Percentiles rank a stretch among this genome's conserved stretches.
These are phyloP conservation scores for Fusarium sp. DNA, from an alignment of 2,329 filamentous ascomycete genomes.

Conservation along the genomic window DNA sequence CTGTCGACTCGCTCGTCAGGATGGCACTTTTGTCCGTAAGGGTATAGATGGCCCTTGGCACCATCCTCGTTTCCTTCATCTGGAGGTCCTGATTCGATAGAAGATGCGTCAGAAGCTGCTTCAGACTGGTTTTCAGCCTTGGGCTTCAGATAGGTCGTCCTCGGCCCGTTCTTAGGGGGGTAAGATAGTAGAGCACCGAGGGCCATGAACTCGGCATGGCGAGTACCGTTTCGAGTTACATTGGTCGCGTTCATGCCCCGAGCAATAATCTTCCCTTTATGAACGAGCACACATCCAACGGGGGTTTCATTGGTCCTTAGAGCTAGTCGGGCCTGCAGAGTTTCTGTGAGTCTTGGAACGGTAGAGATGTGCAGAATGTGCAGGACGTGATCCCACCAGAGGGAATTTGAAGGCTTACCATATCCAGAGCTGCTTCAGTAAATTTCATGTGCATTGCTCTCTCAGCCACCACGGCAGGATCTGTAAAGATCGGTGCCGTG, in stretches of 20 bases:
- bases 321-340: slow-evolving; percentile 79
- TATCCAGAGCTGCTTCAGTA: slow-evolving; percentile 86
- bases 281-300: slow-evolving; percentile 93
- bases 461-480: slow-evolving; percentile 49
- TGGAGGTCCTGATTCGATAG: slow-evolving; percentile 38
- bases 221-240: slow-evolving; percentile 86
- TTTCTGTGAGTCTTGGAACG: slow-evolving; percentile 23
- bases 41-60: slow-evolving; percentile 66
- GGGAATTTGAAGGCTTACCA: slow-evolving; percentile 67
- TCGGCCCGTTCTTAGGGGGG: slow-evolving; percentile 45
- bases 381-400: not conserved
- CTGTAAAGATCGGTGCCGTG: slow-evolving; percentile 28
- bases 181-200: slow-evolving; percentile 68
- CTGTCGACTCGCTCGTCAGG: slow-evolving; percentile 69
- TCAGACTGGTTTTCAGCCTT: slow-evolving; percentile 46
- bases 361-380: not conserved
- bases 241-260: slow-evolving; percentile 98
- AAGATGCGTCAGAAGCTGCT: slow-evolving; percentile 41
- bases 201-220: slow-evolving; percentile 95
- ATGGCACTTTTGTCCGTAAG: slow-evolving; percentile 70
- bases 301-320: slow-evolving; percentile 90
- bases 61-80: slow-evolving; percentile 65
- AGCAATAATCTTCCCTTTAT: slow-evolving; percentile 81
- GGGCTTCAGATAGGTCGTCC: slow-evolving; percentile 50
- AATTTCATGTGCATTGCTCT: slow-evolving; percentile 62